These are phyloP conservation scores for Coniochaeta hoffmannii DNA, from an alignment of 2,329 filamentous ascomycete genomes.

Conservation along the genomic window DNA sequence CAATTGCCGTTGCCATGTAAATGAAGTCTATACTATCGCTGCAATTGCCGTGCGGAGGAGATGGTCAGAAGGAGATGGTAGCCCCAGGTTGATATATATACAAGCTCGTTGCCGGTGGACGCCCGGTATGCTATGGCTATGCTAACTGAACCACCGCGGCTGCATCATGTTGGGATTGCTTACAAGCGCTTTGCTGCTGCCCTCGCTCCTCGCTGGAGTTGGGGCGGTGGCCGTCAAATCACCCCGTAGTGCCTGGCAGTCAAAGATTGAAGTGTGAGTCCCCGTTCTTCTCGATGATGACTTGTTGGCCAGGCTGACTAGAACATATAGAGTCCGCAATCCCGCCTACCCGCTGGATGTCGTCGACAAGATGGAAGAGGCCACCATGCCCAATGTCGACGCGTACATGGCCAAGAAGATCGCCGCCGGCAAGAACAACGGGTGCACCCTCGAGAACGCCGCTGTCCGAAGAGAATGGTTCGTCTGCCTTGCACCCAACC, in stretches of 20 bases:
- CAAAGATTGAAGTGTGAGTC: conserved; percentile 6
- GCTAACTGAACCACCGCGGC: neutral
- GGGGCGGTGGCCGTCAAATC: neutral
- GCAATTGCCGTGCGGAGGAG: neutral
- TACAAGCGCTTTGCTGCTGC: neutral
- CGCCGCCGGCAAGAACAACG: conserved; percentile 16
- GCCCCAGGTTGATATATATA: neutral
- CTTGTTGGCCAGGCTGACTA: neutral
- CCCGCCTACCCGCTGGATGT: conserved; percentile 17
- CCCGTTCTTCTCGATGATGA: neutral
- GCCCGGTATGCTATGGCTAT: neutral
- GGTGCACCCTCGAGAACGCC: conserved; percentile 20
- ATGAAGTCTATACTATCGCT: neutral
- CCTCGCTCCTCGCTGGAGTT: conserved; percentile 3
- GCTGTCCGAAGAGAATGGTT: conserved; percentile 19
- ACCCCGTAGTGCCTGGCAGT: conserved; percentile 3
- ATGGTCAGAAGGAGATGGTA: neutral
- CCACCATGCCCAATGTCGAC: conserved; percentile 19
- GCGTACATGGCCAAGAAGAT: conserved; percentile 18
- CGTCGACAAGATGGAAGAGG: conserved; percentile 19
- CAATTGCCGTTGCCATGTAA: neutral
- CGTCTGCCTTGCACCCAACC: neutral
- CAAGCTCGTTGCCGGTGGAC: neutral
- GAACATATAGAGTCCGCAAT: conserved; percentile 13
- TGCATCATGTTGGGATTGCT: neutral